Evolutionary conservation across 441 rosid genomes (phyloP), one percentile per base, ranked within the genome.

Genomic region (Francoa sonchifolia): DNA sequence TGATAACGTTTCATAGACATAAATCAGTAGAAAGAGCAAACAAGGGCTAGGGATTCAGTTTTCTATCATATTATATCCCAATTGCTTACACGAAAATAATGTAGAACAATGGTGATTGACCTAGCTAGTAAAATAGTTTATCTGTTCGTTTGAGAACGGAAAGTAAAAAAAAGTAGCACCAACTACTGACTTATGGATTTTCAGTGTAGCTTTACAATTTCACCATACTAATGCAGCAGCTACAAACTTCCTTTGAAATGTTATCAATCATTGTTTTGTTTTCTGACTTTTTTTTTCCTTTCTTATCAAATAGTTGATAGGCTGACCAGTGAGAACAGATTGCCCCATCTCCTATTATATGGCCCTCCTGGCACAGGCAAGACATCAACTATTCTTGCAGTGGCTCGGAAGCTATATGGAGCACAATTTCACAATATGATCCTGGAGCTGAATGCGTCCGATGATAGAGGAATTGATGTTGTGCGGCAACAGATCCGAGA

Each of bases 361-460:
- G 96, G 96, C 16, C 98, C 96, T 49, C 98, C 98, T 0, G 95
- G 98, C 8, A 86, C 96, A 0, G 98, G 98, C 8, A 85, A 90
- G 62, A 90, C 96, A 16, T 90, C 98, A 0, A 90, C 98, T 26
- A 80, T 90, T 51, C 81, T 90, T 52, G 96, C 98, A 0, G 85
- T 86, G 42, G 87, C 96, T 1, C 71, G 96, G 19, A 86, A 86
- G 62, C 89, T 90, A 2, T 90, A 86, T 15, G 98, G 98, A 17
- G 58, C 79, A 9, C 82, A 74, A 52, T 90, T 68, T 60, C 87
- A 75, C 49, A 82, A 80, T 39, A 86, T 90, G 98, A 85, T 90
- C 43, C 62, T 90, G 55, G 98, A 90, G 73, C 66, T 90, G 48
- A 90, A 90, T 52, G 98, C 96, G 0, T 90, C 98, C 0, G 96